Evolutionary conservation across 2,329 filamentous ascomycete genomes (phyloP).

Genomic region (Aspergillus aculeatus): DNA sequence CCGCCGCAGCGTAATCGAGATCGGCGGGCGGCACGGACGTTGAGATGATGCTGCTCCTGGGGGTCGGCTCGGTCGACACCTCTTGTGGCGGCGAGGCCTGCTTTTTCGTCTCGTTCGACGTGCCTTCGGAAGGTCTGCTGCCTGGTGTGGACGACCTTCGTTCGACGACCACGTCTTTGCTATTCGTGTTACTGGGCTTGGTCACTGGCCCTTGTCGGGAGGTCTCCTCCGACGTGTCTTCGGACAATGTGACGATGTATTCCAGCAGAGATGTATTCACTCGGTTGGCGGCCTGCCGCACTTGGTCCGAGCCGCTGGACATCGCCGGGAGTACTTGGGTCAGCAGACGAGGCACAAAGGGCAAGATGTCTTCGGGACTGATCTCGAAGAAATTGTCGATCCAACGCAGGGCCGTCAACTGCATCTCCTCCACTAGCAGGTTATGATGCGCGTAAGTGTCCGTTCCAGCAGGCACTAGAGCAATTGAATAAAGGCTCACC

Average conservation of each 20-base stretch:
- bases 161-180: slow-evolving; percentile 39
- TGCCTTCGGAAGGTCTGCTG: slow-evolving; percentile 29
- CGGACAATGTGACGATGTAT: slow-evolving; percentile 87
- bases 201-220: slow-evolving; percentile 32
- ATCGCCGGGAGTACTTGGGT: slow-evolving; percentile 91
- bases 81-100: slow-evolving; percentile 28
- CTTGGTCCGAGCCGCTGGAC: slow-evolving; percentile 85
- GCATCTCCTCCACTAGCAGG: slow-evolving; percentile 75
- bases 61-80: slow-evolving; percentile 38
- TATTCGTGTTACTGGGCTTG: slow-evolving; percentile 42
- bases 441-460: slow-evolving; percentile 1
- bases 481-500: slow-evolving; percentile 49
- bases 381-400: slow-evolving; percentile 97
- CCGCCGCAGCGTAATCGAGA: slow-evolving; percentile 93
- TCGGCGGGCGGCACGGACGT: slow-evolving; percentile 56
- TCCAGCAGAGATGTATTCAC: slow-evolving; percentile 91
- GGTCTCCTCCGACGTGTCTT: slow-evolving; percentile 56
- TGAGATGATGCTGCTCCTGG: slow-evolving; percentile 48
- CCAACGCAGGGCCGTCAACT: slow-evolving; percentile 89
- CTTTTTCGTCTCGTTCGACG: slow-evolving; percentile 31
- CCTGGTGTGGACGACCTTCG: slow-evolving; percentile 45
- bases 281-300: slow-evolving; percentile 80
- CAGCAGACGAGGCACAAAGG: slow-evolving; percentile 88
- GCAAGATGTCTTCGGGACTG: slow-evolving; percentile 91
- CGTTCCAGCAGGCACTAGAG: neutral